A percentile compares a stretch with the other conserved stretches of the same genome.
phyloP scores from a whole-genome alignment of 140 eudicot genomes.

The Anethum foeniculum region DNA sequence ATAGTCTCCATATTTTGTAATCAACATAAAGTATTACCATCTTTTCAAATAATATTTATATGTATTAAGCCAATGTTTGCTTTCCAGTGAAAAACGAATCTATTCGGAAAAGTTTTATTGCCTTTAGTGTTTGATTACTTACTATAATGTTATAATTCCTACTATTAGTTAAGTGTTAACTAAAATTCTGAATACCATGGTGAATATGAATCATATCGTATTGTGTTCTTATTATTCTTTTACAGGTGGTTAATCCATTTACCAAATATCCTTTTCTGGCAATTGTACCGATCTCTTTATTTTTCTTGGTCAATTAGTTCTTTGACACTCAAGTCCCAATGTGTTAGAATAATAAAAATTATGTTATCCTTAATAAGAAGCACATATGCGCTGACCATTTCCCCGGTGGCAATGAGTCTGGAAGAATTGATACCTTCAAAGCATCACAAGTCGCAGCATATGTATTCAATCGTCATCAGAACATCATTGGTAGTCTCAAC shows the following conservation, averaged over 20 bases:
- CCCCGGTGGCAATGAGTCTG: slow-evolving; percentile 91
- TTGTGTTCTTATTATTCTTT: slow-evolving; percentile 15
- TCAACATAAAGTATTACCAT: background rate
- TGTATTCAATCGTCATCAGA: slow-evolving; percentile 60
- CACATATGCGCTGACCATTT: slow-evolving; percentile 82
- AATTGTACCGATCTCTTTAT: background rate
- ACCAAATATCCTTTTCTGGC: slow-evolving; percentile 74
- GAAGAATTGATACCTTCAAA: slow-evolving; percentile 79
- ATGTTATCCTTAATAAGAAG: slow-evolving; percentile 36
- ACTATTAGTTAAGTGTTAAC: background rate
- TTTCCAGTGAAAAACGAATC: background rate
- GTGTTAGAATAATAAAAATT: background rate
- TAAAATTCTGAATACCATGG: slow-evolving; percentile 8
- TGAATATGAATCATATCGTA: background rate
- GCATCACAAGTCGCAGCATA: slow-evolving; percentile 38
- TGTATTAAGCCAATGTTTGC: background rate
- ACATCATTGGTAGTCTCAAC: slow-evolving; percentile 76
- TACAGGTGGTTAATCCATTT: slow-evolving; percentile 94
- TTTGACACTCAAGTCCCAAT: background rate
- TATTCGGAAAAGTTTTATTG: background rate
- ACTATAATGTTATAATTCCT: background rate
- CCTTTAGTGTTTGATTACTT: background rate
- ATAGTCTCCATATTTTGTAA: background rate
- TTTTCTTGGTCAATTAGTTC: background rate
- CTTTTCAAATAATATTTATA: background rate